Evolutionary conservation across 2,329 filamentous ascomycete genomes (phyloP).

Genomic region (Penicillium sp.): DNA sequence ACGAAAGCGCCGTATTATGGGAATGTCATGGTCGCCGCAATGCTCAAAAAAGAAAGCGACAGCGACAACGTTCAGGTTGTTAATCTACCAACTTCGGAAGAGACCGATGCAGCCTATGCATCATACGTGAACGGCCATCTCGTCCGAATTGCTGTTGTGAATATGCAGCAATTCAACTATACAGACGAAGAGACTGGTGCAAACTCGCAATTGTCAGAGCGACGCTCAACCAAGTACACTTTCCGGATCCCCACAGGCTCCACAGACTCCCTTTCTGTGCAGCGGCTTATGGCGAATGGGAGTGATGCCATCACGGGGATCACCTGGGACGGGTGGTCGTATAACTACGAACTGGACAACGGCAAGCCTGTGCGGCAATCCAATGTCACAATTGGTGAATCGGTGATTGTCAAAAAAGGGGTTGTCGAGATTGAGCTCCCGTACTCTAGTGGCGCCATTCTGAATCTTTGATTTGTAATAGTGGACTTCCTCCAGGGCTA

Average conservation of each 20-base stretch:
- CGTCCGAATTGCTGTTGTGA: slow-evolving; percentile 56
- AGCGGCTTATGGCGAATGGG: slow-evolving; percentile 61
- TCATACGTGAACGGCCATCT: slow-evolving; percentile 52
- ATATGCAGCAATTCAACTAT: slow-evolving; percentile 62
- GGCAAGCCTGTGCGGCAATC: slow-evolving; percentile 55
- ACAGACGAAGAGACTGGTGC: slow-evolving; percentile 45
- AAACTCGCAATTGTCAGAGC: slow-evolving; percentile 18
- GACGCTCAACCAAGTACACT: slow-evolving; percentile 23
- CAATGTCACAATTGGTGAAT: slow-evolving; percentile 59
- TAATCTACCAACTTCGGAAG: slow-evolving; percentile 47
- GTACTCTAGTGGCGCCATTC: slow-evolving; percentile 29
- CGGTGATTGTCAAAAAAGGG: slow-evolving; percentile 36
- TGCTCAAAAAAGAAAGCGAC: slow-evolving; percentile 38
- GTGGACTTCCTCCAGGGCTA: too few relatives aligned
- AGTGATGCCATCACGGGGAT: slow-evolving; percentile 65
- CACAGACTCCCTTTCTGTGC: slow-evolving; percentile 38
- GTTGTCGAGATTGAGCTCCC: slow-evolving; percentile 27
- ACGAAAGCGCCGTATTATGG: slow-evolving; percentile 68
- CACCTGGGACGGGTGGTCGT: slow-evolving; percentile 63
- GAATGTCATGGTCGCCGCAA: slow-evolving; percentile 59
- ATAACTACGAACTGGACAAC: slow-evolving; percentile 59
- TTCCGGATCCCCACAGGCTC: slow-evolving; percentile 25
- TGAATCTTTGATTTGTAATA: slow-evolving; percentile 5
- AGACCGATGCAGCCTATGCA: slow-evolving; percentile 57
- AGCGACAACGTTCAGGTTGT: slow-evolving; percentile 51